Percentiles rank a stretch among this genome's conserved stretches.
Conservation (phyloP, 2,329 filamentous ascomycete species). For the Fusarium sp. region DNA sequence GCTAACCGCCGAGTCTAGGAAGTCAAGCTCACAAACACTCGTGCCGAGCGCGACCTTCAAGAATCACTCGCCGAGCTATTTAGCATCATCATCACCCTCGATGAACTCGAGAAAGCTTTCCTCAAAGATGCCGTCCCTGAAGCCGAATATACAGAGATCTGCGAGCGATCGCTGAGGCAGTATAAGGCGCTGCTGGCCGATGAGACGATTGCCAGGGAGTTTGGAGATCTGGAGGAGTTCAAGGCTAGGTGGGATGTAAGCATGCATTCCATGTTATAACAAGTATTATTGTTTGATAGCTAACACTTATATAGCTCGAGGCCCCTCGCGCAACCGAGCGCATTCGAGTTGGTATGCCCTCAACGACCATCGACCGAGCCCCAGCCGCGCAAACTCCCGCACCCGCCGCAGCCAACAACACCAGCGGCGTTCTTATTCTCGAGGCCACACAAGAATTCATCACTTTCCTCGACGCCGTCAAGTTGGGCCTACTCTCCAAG, state of each 20-base stretch:
- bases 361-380: conserved; percentile 77
- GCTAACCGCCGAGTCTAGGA: conserved; percentile 71
- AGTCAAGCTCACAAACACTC: conserved; percentile 90
- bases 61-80: conserved; percentile 98
- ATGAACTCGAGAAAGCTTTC: conserved; percentile 96
- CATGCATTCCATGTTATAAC: rapidly evolving
- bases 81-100: conserved; percentile 95
- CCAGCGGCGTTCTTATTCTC: conserved; percentile 79
- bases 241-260: conserved; percentile 91
- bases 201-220: conserved; percentile 90
- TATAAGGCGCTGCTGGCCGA: conserved; percentile 96
- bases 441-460: conserved; percentile 98
- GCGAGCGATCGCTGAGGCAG: conserved; percentile 92
- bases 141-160: conserved; percentile 95
- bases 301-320: conserved; percentile 76
- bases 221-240: conserved; percentile 90
- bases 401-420: conserved; percentile 62
- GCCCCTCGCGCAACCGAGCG: conserved; percentile 94
- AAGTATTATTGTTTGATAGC: rapidly evolving
- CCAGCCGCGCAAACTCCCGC: conserved; percentile 63
- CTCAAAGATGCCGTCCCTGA: conserved; percentile 95
- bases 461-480: conserved; percentile 95
- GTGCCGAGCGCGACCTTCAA: conserved; percentile 91
- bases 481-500: conserved; percentile 92
- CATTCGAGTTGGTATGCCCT: conserved; percentile 91